Evolutionary conservation across 2,329 filamentous ascomycete genomes (phyloP).

Genomic region (Claviceps cyperi): DNA sequence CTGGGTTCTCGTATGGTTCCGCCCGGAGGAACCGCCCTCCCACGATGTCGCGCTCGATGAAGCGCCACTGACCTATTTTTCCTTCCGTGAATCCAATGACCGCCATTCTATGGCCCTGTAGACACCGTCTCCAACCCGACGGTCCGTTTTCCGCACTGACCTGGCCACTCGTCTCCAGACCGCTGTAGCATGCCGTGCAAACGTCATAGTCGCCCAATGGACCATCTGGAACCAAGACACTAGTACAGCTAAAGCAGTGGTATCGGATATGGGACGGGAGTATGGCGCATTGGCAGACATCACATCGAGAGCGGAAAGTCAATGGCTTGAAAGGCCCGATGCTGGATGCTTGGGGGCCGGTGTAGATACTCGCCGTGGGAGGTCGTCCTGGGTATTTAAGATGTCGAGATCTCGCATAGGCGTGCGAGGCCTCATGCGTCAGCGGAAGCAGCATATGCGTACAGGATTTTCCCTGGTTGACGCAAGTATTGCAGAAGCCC

Average conservation of each 20-base stretch:
- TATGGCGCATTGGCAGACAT: slow-evolving; percentile 62
- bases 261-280: slow-evolving; percentile 54
- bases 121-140: slow-evolving; percentile 71
- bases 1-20: slow-evolving; percentile 29
- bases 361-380: slow-evolving; percentile 32
- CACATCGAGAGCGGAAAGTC: slow-evolving; percentile 61
- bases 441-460: slow-evolving; percentile 70
- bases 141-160: slow-evolving; percentile 64
- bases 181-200: slow-evolving; percentile 63
- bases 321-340: slow-evolving; percentile 50
- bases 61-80: slow-evolving; percentile 50
- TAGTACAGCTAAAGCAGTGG: slow-evolving; percentile 66
- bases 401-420: slow-evolving; percentile 23
- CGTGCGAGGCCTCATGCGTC: slow-evolving; percentile 37
- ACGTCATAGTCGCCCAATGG: slow-evolving; percentile 70
- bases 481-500: slow-evolving; percentile 83
- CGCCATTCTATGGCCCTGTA: slow-evolving; percentile 70
- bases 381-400: slow-evolving; percentile 29
- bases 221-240: slow-evolving; percentile 29
- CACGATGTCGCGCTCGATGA: slow-evolving; percentile 58
- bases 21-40: slow-evolving; percentile 59
- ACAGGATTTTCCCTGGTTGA: slow-evolving; percentile 69
- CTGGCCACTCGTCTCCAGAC: slow-evolving; percentile 45
- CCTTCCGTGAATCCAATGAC: slow-evolving; percentile 61
- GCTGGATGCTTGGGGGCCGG: slow-evolving; percentile 29